Evolutionary conservation across 2,329 filamentous ascomycete species (phyloP), one percentile per base, ranked within the genome.

Genomic region (Fusarium tjaetaba): DNA sequence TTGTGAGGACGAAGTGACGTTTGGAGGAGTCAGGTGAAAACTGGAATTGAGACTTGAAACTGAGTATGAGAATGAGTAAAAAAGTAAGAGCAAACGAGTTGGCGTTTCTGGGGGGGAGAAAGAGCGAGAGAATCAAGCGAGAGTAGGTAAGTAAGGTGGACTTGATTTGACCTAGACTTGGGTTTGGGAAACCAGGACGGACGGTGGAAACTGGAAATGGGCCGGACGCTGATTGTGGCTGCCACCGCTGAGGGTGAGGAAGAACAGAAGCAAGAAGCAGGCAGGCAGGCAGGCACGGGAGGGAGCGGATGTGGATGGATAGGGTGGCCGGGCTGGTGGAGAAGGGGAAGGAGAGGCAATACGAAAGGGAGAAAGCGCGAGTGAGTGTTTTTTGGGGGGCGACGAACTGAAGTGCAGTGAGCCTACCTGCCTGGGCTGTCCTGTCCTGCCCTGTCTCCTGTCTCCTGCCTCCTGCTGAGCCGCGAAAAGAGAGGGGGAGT

Each of bases 121-220:
- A 64, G 73, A 77, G 46, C 58, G 55, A 74, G 53, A 62, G 72
- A 73, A 70, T 74, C 72, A 76, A 76, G 70, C 72, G 72, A 77
- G 74, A 73, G 71, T 52, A 52, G 48, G 48, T 51, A 51, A 24
- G 30, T 68, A 56, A 62, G 71, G 66, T 68, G 65, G 65, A 63
- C 65, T 68, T 52, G 48, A 52, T 24, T 68, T 53, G 51, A 22
- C 51, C 20, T 55, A 24, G 51, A 28, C 34, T 41, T 55, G 51
- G 24, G 51, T 43, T 56, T 56, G 26, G 65, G 65, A 61, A 62
- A 66, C 60, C 46, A 57, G 65, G 65, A 68, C 39, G 48, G 64
- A 68, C 57, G 36, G 64, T 71, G 70, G 70, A 61, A 73, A 62
- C 30, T 30, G 30, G 30, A 30, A 30, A 30, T 30, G 30, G 65